Evolutionary conservation across 2,329 filamentous ascomycete genomes (phyloP), one percentile per base, ranked within the genome.

Genomic region (Scleromitrula shiraiana): DNA sequence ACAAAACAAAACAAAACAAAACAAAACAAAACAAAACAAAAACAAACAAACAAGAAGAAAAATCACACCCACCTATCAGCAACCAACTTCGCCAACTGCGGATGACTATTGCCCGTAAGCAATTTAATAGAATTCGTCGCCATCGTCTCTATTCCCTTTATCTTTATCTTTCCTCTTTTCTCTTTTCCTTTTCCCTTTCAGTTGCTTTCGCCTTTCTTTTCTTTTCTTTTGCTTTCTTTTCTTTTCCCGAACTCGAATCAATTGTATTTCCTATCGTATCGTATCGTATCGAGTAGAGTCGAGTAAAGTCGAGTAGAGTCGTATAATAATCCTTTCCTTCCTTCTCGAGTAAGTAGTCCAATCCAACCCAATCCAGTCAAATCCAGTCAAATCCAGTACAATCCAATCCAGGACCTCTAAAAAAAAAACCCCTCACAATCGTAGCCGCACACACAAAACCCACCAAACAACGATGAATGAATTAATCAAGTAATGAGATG

Each of bases 91-190:
- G 83, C 83, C 50, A 87, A 76, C 67, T 82, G 75, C 6, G 83
- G 82, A 64, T 87, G 83, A 66, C 81, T 85, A 70, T 85, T 86
- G 59, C 83, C 83, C 59, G 83, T 86, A 65, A 87, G 71, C 54
- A 87, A 70, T 68, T 87, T 87, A 65, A 87, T 86, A 30, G 78
- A 82, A 68, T 86, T 87, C 54, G 80, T 76, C 57, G 82, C 77
- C 83, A 87, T 86, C 14, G 26, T 29, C 24, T 12, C 8, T 3
- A 10, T 9, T 17, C 33, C 10, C 19, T 38, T 7, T 23, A 38
- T 7, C 14, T n/a, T n/a, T n/a, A 19, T 17, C 15, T 14, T 6
- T 8, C 35, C 35, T 37, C 6, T 14, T n/a, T 10, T 17, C 10
- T 19, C 9, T 19, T 37, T 17, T 15, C 33, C 19, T 4, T 38